These are phyloP conservation scores for Colletotrichum somersetense DNA, from an alignment of 2,329 filamentous ascomycete genomes.

Conservation along the genomic window DNA sequence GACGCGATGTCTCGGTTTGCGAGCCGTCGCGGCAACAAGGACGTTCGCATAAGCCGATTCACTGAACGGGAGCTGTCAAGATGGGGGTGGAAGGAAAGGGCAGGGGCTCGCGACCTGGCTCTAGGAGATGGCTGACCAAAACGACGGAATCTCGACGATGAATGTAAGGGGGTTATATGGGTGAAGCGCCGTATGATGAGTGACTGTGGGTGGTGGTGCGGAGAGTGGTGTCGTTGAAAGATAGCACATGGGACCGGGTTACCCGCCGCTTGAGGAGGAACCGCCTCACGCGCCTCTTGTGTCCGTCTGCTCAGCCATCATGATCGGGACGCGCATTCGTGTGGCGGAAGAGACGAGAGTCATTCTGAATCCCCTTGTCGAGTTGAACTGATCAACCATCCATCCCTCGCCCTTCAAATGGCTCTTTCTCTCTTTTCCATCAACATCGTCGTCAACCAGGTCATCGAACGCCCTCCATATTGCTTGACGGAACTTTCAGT, in stretches of 20 bases:
- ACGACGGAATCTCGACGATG: background rate
- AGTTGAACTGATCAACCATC: background rate
- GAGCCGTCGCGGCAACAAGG: conserved; percentile 23
- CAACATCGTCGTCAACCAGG: background rate
- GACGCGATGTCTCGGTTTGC: conserved; percentile 28
- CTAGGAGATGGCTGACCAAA: background rate
- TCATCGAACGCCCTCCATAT: background rate
- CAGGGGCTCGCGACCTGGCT: background rate
- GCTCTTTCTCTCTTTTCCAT: background rate
- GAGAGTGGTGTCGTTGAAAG: background rate
- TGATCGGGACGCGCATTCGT: background rate
- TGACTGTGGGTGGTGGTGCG: background rate
- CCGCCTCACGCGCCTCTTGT: conserved; percentile 4
- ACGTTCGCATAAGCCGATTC: conserved; percentile 17
- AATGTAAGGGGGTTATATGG: background rate
- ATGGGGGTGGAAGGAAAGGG: background rate
- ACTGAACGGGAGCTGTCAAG: conserved; percentile 7
- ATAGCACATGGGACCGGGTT: conserved; percentile 3
- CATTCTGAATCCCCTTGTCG: background rate
- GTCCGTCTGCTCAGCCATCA: conserved; percentile 4
- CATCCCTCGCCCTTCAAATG: background rate
- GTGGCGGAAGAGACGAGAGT: background rate
- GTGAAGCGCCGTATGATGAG: background rate
- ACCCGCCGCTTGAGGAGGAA: conserved; percentile 5
- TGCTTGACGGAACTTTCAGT: background rate